These are phyloP conservation scores for Strobilomyces confusus DNA, from an alignment of 768 basidiomycete species.

Conservation along the genomic window DNA sequence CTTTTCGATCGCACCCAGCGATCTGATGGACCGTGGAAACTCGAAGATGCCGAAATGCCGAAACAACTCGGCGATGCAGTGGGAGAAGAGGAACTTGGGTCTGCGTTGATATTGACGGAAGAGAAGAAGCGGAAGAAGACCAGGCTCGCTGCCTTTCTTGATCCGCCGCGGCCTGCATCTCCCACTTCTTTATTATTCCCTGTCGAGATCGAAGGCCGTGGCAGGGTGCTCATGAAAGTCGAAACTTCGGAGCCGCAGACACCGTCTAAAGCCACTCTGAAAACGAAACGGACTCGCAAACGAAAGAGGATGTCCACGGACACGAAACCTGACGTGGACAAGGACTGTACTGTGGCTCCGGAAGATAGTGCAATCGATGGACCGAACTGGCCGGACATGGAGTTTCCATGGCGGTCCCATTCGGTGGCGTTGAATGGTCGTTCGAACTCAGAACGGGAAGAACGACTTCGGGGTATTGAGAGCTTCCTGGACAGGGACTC, in stretches of 20 bases:
- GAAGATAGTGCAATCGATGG: constrained; percentile 38
- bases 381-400: constrained; percentile 76
- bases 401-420: constrained; percentile 74
- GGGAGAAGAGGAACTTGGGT: constrained; percentile 11
- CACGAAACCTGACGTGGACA: constrained; percentile 15
- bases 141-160: constrained; percentile 65
- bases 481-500: constrained; percentile 71
- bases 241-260: constrained; percentile 37
- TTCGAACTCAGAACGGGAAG: constrained; percentile 52
- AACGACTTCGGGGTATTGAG: constrained; percentile 63
- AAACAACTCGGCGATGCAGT: constrained; percentile 9
- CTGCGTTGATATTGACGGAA: constrained; percentile 35
- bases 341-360: constrained; percentile 11
- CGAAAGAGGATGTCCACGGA: constrained; percentile 43
- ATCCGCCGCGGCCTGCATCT: constrained; percentile 32
- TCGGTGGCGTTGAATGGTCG: constrained; percentile 51
- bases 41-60: constrained; percentile 12
- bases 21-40: constrained; percentile 24
- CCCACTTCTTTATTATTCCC: constrained; percentile 47
- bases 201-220: constrained; percentile 63
- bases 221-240: constrained; percentile 64
- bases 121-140: constrained; percentile 64
- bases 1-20: constrained; percentile 16
- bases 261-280: constrained; percentile 27
- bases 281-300: constrained; percentile 44